A percentile compares a stretch with the other conserved stretches of the same genome.
Evolutionary conservation across 2,329 filamentous ascomycete genomes (phyloP).

Genomic region (Apiospora saccharicola): DNA sequence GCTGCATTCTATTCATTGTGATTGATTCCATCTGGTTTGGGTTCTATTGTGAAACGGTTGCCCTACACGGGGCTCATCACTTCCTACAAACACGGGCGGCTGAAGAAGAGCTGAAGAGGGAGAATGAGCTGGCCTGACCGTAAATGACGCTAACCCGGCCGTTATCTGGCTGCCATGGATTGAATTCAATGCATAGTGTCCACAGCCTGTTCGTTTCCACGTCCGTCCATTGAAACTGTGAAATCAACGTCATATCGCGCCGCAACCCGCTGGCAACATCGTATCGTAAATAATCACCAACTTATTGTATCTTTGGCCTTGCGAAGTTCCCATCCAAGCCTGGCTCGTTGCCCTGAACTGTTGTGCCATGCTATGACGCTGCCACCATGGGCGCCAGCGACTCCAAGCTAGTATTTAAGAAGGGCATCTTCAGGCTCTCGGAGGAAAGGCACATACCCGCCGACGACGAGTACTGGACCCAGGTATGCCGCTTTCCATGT

Average conservation of each 20-base stretch:
- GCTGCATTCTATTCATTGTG: not conserved
- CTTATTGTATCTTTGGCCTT: not conserved
- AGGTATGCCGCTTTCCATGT: constrained; percentile 62
- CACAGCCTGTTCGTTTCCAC: constrained; percentile 15
- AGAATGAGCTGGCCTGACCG: constrained; percentile 19
- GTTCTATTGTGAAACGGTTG: not conserved
- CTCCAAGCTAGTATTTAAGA: constrained; percentile 98
- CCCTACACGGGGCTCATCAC: not conserved
- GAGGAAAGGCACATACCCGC: constrained; percentile 87
- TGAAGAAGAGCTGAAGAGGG: not conserved
- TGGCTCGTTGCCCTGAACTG: not conserved
- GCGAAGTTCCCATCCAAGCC: not conserved
- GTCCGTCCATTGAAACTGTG: constrained; percentile 1
- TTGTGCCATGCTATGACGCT: constrained; percentile 36
- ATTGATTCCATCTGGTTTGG: not conserved
- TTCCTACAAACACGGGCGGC: not conserved
- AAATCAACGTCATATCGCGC: constrained; percentile 20
- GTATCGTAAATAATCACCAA: constrained; percentile 2
- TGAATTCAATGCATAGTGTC: constrained; percentile 18
- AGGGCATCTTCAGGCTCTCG: constrained; percentile 96
- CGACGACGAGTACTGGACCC: constrained; percentile 91
- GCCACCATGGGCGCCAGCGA: constrained; percentile 94
- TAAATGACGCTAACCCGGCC: constrained; percentile 6
- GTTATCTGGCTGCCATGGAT: constrained; percentile 12
- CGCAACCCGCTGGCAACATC: constrained; percentile 15